phyloP scores from a whole-genome alignment of 2,329 filamentous ascomycete species.

The Boeremia exigua region DNA sequence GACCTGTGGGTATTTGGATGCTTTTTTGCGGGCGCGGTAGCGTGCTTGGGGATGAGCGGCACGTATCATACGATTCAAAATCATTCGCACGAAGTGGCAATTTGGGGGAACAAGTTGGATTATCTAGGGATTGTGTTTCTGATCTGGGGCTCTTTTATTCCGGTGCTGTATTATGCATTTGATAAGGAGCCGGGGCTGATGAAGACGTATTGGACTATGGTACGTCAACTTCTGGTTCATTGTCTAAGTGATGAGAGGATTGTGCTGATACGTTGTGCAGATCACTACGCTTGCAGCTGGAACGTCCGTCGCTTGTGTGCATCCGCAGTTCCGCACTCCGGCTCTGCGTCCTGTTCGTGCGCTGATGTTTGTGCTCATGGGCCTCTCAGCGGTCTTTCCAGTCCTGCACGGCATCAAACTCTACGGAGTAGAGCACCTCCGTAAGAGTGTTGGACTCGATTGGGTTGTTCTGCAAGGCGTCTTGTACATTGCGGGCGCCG shows the following conservation, averaged over 20 bases:
- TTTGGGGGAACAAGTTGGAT: slow-evolving; percentile 90
- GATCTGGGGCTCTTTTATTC: slow-evolving; percentile 90
- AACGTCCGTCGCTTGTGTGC: slow-evolving; percentile 77
- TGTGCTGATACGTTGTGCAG: slow-evolving; percentile 51
- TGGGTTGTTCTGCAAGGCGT: slow-evolving; percentile 82
- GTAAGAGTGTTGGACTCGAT: slow-evolving; percentile 76
- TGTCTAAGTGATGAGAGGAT: no score
- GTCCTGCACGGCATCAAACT: slow-evolving; percentile 75
- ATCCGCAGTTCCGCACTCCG: slow-evolving; percentile 84
- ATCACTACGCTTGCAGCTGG: slow-evolving; percentile 79
- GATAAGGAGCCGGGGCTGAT: slow-evolving; percentile 69
- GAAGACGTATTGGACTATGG: slow-evolving; percentile 75
- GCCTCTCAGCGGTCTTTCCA: slow-evolving; percentile 81
- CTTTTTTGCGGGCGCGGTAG: slow-evolving; percentile 50
- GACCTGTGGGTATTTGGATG: slow-evolving; percentile 48
- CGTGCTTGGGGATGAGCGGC: slow-evolving; percentile 59
- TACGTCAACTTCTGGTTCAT: slow-evolving; percentile 41
- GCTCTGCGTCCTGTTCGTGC: slow-evolving; percentile 84
- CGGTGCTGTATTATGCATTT: slow-evolving; percentile 70
- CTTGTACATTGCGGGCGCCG: slow-evolving; percentile 85
- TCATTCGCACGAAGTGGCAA: slow-evolving; percentile 78
- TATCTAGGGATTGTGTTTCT: slow-evolving; percentile 92
- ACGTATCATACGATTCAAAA: slow-evolving; percentile 86
- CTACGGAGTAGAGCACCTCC: slow-evolving; percentile 71
- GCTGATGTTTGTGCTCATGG: slow-evolving; percentile 87